Evolutionary conservation across 345 rosid species (phyloP).

Genomic region (Pistacia vera): DNA sequence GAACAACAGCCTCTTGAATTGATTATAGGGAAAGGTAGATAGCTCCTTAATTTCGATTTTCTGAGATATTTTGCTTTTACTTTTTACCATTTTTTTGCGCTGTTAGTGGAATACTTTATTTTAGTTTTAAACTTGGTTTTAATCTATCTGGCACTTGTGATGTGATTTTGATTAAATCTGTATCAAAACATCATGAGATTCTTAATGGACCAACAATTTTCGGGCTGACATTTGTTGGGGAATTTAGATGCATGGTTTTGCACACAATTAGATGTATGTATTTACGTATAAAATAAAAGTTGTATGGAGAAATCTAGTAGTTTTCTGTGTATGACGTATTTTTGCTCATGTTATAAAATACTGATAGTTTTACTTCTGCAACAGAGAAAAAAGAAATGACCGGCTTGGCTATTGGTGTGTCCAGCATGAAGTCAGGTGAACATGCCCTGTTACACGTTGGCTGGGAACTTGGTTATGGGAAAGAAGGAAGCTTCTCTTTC

Average conservation of each 20-base stretch:
- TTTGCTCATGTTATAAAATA: background rate
- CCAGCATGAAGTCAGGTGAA: constrained; percentile 91
- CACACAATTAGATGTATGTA: background rate
- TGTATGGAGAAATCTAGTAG: background rate
- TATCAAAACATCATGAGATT: background rate
- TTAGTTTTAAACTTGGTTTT: background rate
- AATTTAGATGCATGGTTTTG: constrained; percentile 4
- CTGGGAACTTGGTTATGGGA: constrained; percentile 94
- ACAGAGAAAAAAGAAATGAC: constrained; percentile 92
- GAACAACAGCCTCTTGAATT: constrained; percentile 85
- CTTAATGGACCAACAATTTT: background rate
- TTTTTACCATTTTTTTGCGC: no score
- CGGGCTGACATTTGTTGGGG: background rate
- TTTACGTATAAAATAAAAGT: background rate
- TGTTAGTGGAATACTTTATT: background rate
- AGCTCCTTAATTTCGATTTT: background rate
- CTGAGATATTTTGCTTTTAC: background rate
- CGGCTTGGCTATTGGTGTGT: constrained; percentile 87
- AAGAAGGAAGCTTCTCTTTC: constrained; percentile 95
- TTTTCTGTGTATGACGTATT: background rate
- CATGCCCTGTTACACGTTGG: constrained; percentile 77
- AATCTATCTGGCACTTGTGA: background rate
- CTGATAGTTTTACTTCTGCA: constrained; percentile 14
- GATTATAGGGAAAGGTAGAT: constrained; percentile 83
- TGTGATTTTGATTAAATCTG: constrained; percentile 3